A percentile compares a stretch with the other conserved stretches of the same genome.
phyloP scores from a whole-genome alignment of 2,329 filamentous ascomycete species.

The Diaporthe velutina region DNA sequence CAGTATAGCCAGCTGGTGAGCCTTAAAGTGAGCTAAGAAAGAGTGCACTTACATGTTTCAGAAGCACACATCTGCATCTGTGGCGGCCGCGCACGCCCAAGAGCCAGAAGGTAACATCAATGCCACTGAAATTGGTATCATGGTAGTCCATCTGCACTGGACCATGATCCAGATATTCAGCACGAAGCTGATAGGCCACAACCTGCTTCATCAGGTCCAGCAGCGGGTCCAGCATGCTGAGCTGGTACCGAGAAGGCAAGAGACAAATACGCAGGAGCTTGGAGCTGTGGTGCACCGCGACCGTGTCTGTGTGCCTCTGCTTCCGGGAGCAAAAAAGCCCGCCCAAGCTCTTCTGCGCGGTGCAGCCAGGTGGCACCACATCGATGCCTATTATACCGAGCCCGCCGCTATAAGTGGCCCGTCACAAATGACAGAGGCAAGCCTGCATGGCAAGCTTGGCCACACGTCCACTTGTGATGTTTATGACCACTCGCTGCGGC shows the following conservation, averaged over 20 bases:
- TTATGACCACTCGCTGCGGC: background rate
- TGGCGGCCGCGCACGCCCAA: background rate
- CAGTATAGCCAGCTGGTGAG: background rate
- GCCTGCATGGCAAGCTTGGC: conserved; percentile 28
- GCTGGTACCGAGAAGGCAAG: background rate
- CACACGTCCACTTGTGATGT: conserved; percentile 22
- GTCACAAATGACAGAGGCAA: conserved; percentile 39
- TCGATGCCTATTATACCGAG: background rate
- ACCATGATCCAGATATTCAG: background rate
- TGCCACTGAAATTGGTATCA: background rate
- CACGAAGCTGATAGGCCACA: background rate
- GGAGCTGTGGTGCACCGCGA: background rate
- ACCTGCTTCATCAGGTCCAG: background rate
- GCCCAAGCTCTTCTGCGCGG: background rate
- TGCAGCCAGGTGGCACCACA: conserved; percentile 22
- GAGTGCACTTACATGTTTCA: background rate
- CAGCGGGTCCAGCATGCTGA: background rate
- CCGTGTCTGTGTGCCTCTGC: background rate
- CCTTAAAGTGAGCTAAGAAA: background rate
- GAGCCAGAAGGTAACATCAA: background rate
- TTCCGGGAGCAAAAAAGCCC: background rate
- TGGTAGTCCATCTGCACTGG: background rate
- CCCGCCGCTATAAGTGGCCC: conserved; percentile 34
- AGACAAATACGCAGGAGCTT: background rate
- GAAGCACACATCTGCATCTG: background rate